phyloP scores from a whole-genome alignment of 2,329 filamentous ascomycete species.

The Arthrobotrys sphaeroides region DNA sequence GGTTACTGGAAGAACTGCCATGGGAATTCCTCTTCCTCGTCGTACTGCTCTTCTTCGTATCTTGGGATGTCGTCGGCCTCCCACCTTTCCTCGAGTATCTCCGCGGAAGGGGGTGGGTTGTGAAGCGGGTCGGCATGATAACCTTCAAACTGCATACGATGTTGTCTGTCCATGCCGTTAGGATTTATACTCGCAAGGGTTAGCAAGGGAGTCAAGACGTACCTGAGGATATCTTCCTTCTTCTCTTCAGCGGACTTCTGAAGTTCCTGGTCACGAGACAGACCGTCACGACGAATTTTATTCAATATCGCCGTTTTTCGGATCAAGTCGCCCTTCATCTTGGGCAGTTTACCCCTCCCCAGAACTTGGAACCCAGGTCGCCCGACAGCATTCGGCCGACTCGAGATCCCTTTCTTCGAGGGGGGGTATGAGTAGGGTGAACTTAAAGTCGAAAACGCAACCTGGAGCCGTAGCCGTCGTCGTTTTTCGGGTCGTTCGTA shows the following conservation, averaged over 20 bases:
- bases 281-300: slow-evolving; percentile 58
- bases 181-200: slow-evolving; percentile 3
- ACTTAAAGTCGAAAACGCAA: slow-evolving; percentile 46
- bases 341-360: slow-evolving; percentile 44
- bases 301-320: slow-evolving; percentile 75
- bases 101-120: slow-evolving; percentile 51
- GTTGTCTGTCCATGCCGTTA: slow-evolving; percentile 38
- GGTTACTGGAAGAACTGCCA: slow-evolving; percentile 51
- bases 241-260: slow-evolving; percentile 47
- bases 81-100: slow-evolving; percentile 52
- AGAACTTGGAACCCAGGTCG: slow-evolving; percentile 45
- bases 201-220: not conserved
- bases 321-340: slow-evolving; percentile 64
- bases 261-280: slow-evolving; percentile 50
- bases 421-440: slow-evolving; percentile 49
- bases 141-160: slow-evolving; percentile 51
- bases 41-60: slow-evolving; percentile 49
- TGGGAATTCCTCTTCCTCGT: slow-evolving; percentile 47
- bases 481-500: slow-evolving; percentile 51
- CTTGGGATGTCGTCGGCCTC: slow-evolving; percentile 50
- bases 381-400: slow-evolving; percentile 29
- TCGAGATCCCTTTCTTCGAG: slow-evolving; percentile 41
- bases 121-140: slow-evolving; percentile 48
- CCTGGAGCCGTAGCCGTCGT: slow-evolving; percentile 47
- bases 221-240: slow-evolving; percentile 51